Evolutionary conservation across 2,329 filamentous ascomycete genomes (phyloP).

Genomic region (Alternaria hordeiaustralica): DNA sequence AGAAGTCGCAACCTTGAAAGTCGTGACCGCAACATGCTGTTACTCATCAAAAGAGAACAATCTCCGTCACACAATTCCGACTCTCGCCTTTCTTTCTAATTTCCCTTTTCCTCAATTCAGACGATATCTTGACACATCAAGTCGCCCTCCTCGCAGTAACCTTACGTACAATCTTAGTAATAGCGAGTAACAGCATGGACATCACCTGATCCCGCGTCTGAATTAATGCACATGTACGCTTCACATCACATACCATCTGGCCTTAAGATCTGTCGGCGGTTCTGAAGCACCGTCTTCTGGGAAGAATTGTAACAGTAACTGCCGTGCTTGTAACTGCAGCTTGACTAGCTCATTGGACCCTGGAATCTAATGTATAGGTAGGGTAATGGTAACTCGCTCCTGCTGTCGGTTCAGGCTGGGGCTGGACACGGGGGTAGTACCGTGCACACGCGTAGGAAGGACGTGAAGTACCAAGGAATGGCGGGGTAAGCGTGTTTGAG

Average conservation of each 20-base stretch:
- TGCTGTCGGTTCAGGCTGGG: background rate
- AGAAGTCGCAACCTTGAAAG: background rate
- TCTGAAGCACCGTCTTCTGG: background rate
- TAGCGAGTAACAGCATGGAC: background rate
- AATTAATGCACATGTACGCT: background rate
- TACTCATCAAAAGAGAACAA: background rate
- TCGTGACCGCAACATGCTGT: background rate
- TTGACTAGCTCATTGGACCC: background rate
- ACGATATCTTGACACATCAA: background rate
- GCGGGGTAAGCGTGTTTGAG: background rate
- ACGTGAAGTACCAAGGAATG: background rate
- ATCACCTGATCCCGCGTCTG: background rate
- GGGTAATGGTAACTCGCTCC: background rate
- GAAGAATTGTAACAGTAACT: background rate
- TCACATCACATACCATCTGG: background rate
- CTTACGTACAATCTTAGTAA: background rate
- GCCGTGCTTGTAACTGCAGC: background rate
- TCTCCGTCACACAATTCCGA: too few relatives aligned
- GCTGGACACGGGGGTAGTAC: background rate
- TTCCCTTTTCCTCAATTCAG: background rate
- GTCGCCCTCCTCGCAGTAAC: background rate
- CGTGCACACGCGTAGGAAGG: background rate
- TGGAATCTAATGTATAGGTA: background rate
- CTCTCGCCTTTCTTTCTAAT: background rate
- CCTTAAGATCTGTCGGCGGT: background rate